These are phyloP conservation scores for Nakazawaea anatomiae DNA, from an alignment of 805 yeast genomes.

Conservation along the genomic window DNA sequence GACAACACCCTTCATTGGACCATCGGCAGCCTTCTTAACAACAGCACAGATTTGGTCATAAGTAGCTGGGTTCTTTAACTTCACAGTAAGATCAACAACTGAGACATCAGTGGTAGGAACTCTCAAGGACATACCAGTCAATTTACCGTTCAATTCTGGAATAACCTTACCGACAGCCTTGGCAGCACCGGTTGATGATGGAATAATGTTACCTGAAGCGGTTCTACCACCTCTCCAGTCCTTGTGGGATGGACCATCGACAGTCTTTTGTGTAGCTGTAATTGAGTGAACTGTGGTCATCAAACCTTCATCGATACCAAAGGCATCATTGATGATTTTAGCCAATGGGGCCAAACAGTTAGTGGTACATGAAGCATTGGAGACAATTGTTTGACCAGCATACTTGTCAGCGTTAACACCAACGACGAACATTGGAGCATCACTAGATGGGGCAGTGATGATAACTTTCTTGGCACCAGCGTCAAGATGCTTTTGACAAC, in stretches of 20 bases:
- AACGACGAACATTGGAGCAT: slow-evolving; percentile 69
- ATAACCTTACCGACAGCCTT: slow-evolving; percentile 73
- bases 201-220: slow-evolving; percentile 70
- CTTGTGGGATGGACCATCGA: slow-evolving; percentile 73
- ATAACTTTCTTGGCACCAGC: slow-evolving; percentile 73
- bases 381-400: slow-evolving; percentile 52
- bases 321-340: slow-evolving; percentile 58
- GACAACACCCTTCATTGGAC: slow-evolving; percentile 54
- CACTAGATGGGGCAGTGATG: slow-evolving; percentile 66
- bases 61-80: slow-evolving; percentile 50
- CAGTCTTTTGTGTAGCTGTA: slow-evolving; percentile 70
- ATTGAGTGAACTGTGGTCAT: slow-evolving; percentile 72
- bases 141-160: slow-evolving; percentile 65
- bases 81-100: slow-evolving; percentile 66
- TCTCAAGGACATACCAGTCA: slow-evolving; percentile 71
- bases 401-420: slow-evolving; percentile 64
- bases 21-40: slow-evolving; percentile 53
- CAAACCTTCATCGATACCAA: slow-evolving; percentile 68
- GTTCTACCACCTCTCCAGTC: slow-evolving; percentile 82
- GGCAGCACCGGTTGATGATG: slow-evolving; percentile 75
- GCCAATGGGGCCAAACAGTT: slow-evolving; percentile 74
- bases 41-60: slow-evolving; percentile 60
- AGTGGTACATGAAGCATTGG: slow-evolving; percentile 72
- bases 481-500: slow-evolving; percentile 63
- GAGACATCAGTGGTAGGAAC: slow-evolving; percentile 72